Evolutionary conservation across 768 basidiomycete species (phyloP), one percentile per base, ranked within the genome.

Genomic region (Auricularia sp.): DNA sequence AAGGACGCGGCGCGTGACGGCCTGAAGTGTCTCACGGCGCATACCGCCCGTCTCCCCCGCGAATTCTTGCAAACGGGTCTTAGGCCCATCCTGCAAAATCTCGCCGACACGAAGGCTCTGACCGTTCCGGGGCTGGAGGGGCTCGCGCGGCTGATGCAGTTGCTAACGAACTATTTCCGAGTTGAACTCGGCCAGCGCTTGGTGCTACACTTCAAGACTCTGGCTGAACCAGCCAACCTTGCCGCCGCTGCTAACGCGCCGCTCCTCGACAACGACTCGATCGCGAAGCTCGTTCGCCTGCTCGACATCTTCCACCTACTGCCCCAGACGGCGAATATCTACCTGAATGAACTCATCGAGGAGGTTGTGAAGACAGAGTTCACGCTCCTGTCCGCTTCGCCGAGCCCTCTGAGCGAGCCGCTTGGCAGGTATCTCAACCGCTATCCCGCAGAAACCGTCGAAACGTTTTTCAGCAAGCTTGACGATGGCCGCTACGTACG

Each of bases 171-270:
- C 74, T 98, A 99, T 77, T 99, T 99, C 86, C 98, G 98, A 74
- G 96, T 99, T 18, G 97, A 99, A 77, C 98, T 99, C 66, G 97
- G 97, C 0, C 85, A 91, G 74, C 99, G 99, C 76, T 84, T 99
- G 6, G 80, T 99, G 23, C 97, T 98, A 70, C 97, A 99, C 73
- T 98, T 96, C 77, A 87, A 88, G 53, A 86, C 89, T 43, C 88
- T 99, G 23, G 91, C 96, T 33, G 93, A 96, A 70, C 88, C 92
- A 14, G 87, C 87, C 68, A 87, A 91, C 79, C 81, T 98, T 34
- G 82, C 84, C 64, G 85, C 84, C 59, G 89, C 94, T 0, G 86
- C 93, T 0, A 84, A 86, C 65, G 81, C 90, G 3, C 91, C 93
- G 1, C 78, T 92, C 29, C 82, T 85, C 16, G 93, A 96, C 67